Evolutionary conservation across 2,329 filamentous ascomycete genomes (phyloP).

Genomic region (Sclerotiophoma versabilis): DNA sequence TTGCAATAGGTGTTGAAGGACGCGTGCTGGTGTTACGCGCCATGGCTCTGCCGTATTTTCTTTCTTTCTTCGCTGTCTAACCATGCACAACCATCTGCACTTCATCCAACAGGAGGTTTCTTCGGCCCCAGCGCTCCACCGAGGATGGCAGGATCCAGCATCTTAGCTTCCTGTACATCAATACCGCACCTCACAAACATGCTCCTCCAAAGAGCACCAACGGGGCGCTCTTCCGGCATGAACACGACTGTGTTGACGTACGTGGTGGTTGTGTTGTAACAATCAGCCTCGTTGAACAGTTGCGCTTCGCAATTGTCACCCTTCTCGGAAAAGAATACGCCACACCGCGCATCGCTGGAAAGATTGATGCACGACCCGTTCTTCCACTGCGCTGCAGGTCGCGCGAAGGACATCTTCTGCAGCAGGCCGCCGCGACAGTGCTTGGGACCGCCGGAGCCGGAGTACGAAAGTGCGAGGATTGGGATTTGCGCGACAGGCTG

Average conservation of each 20-base stretch:
- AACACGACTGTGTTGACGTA: slow-evolving; percentile 47
- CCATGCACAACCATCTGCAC: not conserved
- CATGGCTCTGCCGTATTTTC: too few relatives aligned
- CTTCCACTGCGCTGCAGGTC: slow-evolving; percentile 34
- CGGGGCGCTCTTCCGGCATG: slow-evolving; percentile 45
- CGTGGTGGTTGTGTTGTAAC: slow-evolving; percentile 36
- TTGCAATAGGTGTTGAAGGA: too few relatives aligned
- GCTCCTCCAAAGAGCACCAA: slow-evolving; percentile 45
- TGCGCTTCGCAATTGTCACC: slow-evolving; percentile 47
- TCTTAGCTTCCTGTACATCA: slow-evolving; percentile 36
- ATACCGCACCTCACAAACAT: slow-evolving; percentile 46
- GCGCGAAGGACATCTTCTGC: slow-evolving; percentile 34
- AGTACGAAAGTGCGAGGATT: slow-evolving; percentile 43
- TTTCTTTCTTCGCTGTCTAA: too few relatives aligned
- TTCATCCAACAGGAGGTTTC: slow-evolving; percentile 7
- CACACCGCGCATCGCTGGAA: slow-evolving; percentile 41
- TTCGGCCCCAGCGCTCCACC: slow-evolving; percentile 36
- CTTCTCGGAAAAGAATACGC: slow-evolving; percentile 44
- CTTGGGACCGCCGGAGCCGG: slow-evolving; percentile 44
- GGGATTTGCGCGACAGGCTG: slow-evolving; percentile 28
- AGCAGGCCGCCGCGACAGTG: slow-evolving; percentile 45
- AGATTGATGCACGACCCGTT: slow-evolving; percentile 44
- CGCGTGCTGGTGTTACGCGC: too few relatives aligned
- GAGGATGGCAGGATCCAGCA: slow-evolving; percentile 40
- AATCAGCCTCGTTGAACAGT: slow-evolving; percentile 39